Evolutionary conservation across 306 rosid species (phyloP), one percentile per base, ranked within the genome.

Genomic region (Rosa lucieae): DNA sequence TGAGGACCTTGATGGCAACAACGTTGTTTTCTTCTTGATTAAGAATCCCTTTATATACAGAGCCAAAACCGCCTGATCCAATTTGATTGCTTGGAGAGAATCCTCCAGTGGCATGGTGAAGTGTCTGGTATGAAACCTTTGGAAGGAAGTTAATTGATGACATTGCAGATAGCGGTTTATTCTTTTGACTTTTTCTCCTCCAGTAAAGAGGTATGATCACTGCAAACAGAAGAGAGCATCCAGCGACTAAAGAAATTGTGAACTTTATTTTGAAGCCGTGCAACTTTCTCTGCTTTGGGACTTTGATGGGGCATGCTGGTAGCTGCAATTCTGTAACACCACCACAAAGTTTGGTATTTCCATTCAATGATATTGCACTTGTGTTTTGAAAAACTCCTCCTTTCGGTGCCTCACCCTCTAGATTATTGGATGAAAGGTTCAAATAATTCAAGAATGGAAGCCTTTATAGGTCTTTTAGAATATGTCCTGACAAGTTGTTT

Each of bases 1-100:
- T 76, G 20, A 89, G 61, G 37, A 89, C 87, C 76, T 86, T 89
- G 43, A 86, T 35, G 12, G 90, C 90, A 10, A 86, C 75, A 23
- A 8, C 0, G 10, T 1, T 37, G 47, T 75, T 18, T 70, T 58
- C 79, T 40, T 77, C 63, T 15, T 21, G 8, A 39, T 76, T 35
- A 70, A 87, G 85, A n/a, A n/a, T 18, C 29, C 82, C 89, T 63
- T 73, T 81, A 37, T 85, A 89, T 9, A 86, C 86, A 15, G 75
- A 88, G 20, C 84, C 74, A 17, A 87, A 87, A 56, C 85, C 67
- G 4, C 89, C 89, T 3, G 82, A 37, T 37, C 91, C 91, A 20
- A 88, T 82, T 63, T 81, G 44, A 71, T 72, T 77, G 15, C 72
- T 76, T 2, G 21, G 15, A 14, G 87, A 78, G 69, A 74, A 81